Percentiles rank a stretch among this genome's conserved stretches.
These are phyloP conservation scores for Diplodia intermedia DNA, from an alignment of 2,329 filamentous ascomycete genomes.

Conservation along the genomic window DNA sequence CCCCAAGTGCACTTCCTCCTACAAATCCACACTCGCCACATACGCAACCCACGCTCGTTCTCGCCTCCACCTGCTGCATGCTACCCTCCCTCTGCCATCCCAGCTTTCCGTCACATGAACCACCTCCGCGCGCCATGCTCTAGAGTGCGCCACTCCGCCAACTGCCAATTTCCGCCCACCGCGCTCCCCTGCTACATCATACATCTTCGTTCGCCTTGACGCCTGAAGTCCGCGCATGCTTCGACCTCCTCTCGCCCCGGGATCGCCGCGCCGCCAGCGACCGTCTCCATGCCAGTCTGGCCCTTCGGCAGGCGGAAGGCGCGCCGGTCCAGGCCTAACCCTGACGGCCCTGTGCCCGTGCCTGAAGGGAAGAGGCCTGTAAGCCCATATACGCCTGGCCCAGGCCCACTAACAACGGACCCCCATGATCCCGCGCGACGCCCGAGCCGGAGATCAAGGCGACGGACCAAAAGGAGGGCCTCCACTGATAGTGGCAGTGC, in stretches of 20 bases:
- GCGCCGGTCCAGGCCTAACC: slow-evolving; percentile 27
- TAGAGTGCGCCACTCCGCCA: slow-evolving; percentile 58
- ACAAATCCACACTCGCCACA: slow-evolving; percentile 30
- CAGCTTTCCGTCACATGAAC: slow-evolving; percentile 76
- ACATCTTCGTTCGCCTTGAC: slow-evolving; percentile 27
- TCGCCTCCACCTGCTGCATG: slow-evolving; percentile 4
- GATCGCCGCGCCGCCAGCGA: slow-evolving; percentile 26
- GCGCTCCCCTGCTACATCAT: slow-evolving; percentile 20
- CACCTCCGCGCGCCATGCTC: slow-evolving; percentile 77
- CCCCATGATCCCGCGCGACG: slow-evolving; percentile 32
- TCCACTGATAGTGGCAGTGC: slow-evolving; percentile 29
- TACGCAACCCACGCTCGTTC: slow-evolving; percentile 25
- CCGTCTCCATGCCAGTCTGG: slow-evolving; percentile 75
- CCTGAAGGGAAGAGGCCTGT: slow-evolving; percentile 55
- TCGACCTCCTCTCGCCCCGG: slow-evolving; percentile 22
- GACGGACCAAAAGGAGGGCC: slow-evolving; percentile 41
- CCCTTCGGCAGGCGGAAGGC: slow-evolving; percentile 65
- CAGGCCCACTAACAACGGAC: slow-evolving; percentile 33
- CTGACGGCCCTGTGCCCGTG: slow-evolving; percentile 54
- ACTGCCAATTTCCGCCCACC: slow-evolving; percentile 18
- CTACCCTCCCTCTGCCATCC: background rate
- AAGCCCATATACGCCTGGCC: slow-evolving; percentile 35
- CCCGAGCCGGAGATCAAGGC: slow-evolving; percentile 33
- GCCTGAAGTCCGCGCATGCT: slow-evolving; percentile 25
- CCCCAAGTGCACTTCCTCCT: slow-evolving; percentile 23